Conservation (phyloP, 352 stramenopile genomes). For the Phytophthora multivora region DNA sequence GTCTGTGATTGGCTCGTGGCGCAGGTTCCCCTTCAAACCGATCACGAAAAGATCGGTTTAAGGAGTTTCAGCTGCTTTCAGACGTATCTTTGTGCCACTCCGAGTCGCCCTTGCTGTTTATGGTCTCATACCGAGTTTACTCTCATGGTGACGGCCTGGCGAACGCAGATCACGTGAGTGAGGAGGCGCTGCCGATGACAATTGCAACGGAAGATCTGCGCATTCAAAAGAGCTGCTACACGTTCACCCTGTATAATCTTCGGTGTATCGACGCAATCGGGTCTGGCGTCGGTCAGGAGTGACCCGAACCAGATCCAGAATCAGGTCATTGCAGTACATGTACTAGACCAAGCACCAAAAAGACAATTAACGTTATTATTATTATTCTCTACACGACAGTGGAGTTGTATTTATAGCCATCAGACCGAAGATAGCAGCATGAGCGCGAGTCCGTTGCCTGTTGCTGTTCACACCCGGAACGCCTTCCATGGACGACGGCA, state of each 20-base stretch:
- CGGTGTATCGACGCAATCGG: background rate
- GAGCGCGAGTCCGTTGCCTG: background rate
- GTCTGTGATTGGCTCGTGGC: slow-evolving; percentile 6
- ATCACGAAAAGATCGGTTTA: background rate
- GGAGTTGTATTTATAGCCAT: background rate
- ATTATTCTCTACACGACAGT: too few relatives aligned
- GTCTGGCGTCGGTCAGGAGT: slow-evolving; percentile 8
- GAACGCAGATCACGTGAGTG: slow-evolving; percentile 11
- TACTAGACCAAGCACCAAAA: too few relatives aligned
- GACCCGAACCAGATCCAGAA: too few relatives aligned
- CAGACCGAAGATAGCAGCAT: slow-evolving; percentile 7
- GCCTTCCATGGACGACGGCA: slow-evolving; percentile 29
- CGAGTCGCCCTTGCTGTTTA: background rate
- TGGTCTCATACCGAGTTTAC: too few relatives aligned
- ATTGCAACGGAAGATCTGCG: background rate
- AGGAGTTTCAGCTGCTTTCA: background rate
- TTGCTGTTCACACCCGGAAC: background rate
- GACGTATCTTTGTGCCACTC: slow-evolving; percentile 4
- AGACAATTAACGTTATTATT: too few relatives aligned
- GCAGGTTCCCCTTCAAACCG: background rate
- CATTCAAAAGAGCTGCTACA: too few relatives aligned
- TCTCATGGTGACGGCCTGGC: background rate
- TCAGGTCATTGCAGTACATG: too few relatives aligned
- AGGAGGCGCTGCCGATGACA: background rate
- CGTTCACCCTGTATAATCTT: too few relatives aligned